phyloP scores from a whole-genome alignment of 1,139 yeast species.

The Wickerhamomyces sp. region DNA sequence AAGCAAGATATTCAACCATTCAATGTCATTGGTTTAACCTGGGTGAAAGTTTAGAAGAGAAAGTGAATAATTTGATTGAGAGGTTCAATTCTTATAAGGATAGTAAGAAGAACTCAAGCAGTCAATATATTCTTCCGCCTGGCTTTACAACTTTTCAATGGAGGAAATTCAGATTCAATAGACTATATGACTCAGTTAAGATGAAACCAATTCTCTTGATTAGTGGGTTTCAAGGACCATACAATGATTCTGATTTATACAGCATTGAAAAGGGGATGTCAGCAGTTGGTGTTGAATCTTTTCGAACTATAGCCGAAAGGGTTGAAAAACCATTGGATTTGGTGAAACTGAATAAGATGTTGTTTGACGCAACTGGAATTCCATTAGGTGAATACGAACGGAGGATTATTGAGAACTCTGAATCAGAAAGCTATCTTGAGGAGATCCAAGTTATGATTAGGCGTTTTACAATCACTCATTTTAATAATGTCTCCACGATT shows the following conservation, averaged over 20 bases:
- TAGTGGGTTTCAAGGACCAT: conserved; percentile 4
- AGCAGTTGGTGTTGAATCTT: conserved; percentile 9
- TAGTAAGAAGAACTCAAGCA: not conserved
- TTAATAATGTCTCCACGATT: not conserved
- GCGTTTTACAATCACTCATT: too few species aligned
- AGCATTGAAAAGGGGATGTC: conserved; percentile 8
- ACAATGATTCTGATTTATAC: not conserved
- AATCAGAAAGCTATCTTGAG: not conserved
- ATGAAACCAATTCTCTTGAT: not conserved
- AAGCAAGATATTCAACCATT: not conserved
- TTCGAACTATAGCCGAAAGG: not conserved
- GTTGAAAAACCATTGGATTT: not conserved
- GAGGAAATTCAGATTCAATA: conserved; percentile 9
- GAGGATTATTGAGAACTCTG: not conserved
- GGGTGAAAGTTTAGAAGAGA: conserved; percentile 2
- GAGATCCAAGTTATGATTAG: not conserved
- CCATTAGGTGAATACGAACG: too few species aligned
- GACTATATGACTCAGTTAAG: conserved; percentile 1
- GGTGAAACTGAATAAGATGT: conserved; percentile 2
- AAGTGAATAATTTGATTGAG: not conserved
- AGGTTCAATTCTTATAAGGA: not conserved
- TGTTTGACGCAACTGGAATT: conserved; percentile 1
- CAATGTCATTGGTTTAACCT: conserved; percentile 9
- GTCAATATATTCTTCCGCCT: conserved; percentile 9
- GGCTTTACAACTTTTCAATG: conserved; percentile 12